Base-by-base conservation (phyloP, 2,329 filamentous ascomycete genomes). In the Mycosphaerella arachidis region DNA sequence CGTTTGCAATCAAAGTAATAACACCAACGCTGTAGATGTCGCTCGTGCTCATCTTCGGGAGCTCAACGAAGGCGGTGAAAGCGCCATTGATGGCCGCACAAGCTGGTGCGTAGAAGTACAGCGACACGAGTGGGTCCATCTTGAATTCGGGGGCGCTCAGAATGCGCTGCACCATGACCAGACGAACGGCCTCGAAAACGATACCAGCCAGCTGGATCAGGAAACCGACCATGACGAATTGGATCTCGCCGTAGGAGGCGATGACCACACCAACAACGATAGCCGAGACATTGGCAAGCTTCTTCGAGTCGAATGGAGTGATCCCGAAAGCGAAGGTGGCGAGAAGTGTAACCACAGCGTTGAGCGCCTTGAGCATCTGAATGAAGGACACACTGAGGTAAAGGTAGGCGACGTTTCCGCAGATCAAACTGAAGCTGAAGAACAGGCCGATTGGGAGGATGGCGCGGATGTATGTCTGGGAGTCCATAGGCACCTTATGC, bases 301-400 rank as follows among this genome's bases (percentile, higher is more conserved):
- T 89, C 80, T 87, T 92, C 68, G 94, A 75, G 79, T 92, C 95
- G 56, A 91, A 90, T 63, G 90, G 86, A 16, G 90, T 86, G 64
- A 96, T 86, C 61, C 92, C 91, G 71, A 97, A 86, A 51, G 83
- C 81, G 92, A 93, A 97, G 68, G 91, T 91, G 45, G 91, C 89
- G 66, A 97, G 78, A 43, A 99, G 86, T 57, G 97, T 92, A 57
- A 92, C 92, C 59, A 97, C 92, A 16, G 94, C 93, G 33, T 91
- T 97, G 43, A 92, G 96, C 66, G 94, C 94, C 90, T 97, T 97
- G 76, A 97, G 86, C 93, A 97, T 97, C 82, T 97, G 93, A 72
- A 97, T 97, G 77, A 97, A 97, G 63, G 93, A 90, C 60, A 97
- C 93, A 68, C 89, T 94, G 63, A 97, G 85, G 77, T 97, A 96